Evolutionary conservation across 805 yeast species (phyloP), one percentile per base, ranked within the genome.

Genomic region (Trichomonascus vanleenenianus): DNA sequence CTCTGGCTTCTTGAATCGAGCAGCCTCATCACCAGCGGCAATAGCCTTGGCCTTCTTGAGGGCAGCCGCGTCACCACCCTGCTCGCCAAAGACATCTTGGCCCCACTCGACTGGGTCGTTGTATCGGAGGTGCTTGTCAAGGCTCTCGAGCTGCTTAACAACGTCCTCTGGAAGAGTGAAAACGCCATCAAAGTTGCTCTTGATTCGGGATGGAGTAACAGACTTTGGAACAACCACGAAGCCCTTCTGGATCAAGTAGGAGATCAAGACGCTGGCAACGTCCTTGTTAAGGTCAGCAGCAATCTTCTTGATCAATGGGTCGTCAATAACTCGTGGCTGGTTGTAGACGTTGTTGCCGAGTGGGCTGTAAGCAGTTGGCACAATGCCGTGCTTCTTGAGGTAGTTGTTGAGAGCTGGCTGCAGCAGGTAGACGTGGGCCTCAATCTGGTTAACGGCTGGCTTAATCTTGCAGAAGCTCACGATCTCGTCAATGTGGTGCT

Each of bases 221-320:
- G 88, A 80, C 67, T 85, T 85, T 63, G 94, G 94, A 65, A 85
- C 83, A 47, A 83, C 77, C 36, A 83, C 82, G 50, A 83, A 58
- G 44, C 75, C 76, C 66, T 85, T 76, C 65, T 83, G 88, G 30
- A 87, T 78, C 39, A 87, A 82, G 89, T 91, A 84, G 68, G 88
- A 77, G 50, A 84, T 66, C 50, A 85, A 67, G 10, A 83, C 78
- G 63, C 82, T 81, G 25, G 85, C 79, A 16, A 85, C 61, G 20
- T 79, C 60, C 53, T 73, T 80, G 15, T 63, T 60, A 54, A 75
- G 78, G 19, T 66, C 66, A 2, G 56, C 45, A 38, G 91, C 86
- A 59, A 83, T 78, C 34, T 64, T 47, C 40, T 62, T 64, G 54
- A 84, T 67, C 16, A 66, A 54, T 30, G 73, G 73, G 56, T 82